Percentiles rank a stretch among this genome's conserved stretches.
phyloP scores from a whole-genome alignment of 352 stramenopile genomes.

The Globisporangium splendens region DNA sequence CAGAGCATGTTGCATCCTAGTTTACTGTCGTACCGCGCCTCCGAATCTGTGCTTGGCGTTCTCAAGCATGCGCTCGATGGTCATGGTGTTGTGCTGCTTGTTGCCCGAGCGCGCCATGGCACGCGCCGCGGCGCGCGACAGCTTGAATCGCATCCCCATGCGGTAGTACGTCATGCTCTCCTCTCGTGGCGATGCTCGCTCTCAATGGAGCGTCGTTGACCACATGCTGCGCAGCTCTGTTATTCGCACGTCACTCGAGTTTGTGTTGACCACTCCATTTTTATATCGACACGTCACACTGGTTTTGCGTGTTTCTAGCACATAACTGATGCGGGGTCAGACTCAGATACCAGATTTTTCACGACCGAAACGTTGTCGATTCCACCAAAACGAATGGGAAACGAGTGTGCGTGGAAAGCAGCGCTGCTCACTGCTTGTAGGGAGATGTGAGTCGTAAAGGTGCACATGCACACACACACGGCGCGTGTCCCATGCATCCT shows the following conservation, averaged over 20 bases:
- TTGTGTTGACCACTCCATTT: background rate
- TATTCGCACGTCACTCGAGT: background rate
- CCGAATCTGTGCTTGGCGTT: conserved; percentile 62
- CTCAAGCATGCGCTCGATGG: conserved; percentile 62
- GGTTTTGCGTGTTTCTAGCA: background rate
- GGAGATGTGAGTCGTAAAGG: no score
- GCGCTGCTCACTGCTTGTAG: no score
- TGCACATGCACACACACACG: background rate
- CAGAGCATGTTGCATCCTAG: background rate
- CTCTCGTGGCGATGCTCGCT: conserved; percentile 4
- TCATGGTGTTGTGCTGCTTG: conserved; percentile 37
- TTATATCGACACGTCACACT: conserved; percentile 1
- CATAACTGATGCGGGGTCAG: background rate
- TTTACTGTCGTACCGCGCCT: conserved; percentile 38
- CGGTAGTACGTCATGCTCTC: conserved; percentile 68
- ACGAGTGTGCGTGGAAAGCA: no score
- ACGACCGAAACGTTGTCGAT: conserved; percentile 5
- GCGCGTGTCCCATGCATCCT: background rate
- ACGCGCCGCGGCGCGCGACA: conserved; percentile 57
- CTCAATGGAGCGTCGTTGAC: conserved; percentile 6
- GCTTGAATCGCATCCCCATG: conserved; percentile 52
- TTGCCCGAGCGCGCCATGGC: conserved; percentile 56
- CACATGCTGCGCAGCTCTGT: background rate
- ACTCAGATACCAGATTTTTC: background rate
- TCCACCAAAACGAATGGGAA: background rate